A percentile compares a stretch with the other conserved stretches of the same genome.
phyloP scores from a whole-genome alignment of 1,284 basidiomycete genomes.

The Cystobasidiaceae sp. region DNA sequence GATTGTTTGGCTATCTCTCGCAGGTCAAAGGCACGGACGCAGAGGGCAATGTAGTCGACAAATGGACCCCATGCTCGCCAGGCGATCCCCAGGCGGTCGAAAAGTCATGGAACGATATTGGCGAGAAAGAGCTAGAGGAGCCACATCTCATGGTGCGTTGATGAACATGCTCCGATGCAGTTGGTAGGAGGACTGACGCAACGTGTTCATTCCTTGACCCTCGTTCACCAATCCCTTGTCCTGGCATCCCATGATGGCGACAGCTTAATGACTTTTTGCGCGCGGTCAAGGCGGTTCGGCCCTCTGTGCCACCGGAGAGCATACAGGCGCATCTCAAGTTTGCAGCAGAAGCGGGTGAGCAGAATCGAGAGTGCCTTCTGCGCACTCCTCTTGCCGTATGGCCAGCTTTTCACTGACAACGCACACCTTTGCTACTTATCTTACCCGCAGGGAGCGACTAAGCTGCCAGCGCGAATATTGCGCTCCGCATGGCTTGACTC shows the following conservation, averaged over 20 bases:
- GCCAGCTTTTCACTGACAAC: too few species aligned
- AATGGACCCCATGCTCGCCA: constrained; percentile 85
- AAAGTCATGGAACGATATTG: constrained; percentile 85
- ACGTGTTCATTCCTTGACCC: constrained; percentile 17
- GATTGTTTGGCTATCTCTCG: constrained; percentile 41
- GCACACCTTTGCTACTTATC: too few species aligned
- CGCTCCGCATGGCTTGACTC: too few species aligned
- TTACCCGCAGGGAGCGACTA: too few species aligned
- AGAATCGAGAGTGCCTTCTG: too few species aligned
- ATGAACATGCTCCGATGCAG: neutral
- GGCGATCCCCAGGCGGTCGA: constrained; percentile 81
- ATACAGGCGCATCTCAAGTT: constrained; percentile 53
- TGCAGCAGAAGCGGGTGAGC: constrained; percentile 12
- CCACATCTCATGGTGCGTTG: constrained; percentile 61
- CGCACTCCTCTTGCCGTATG: too few species aligned
- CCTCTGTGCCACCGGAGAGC: constrained; percentile 84
- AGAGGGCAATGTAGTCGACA: constrained; percentile 45
- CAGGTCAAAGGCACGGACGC: constrained; percentile 47
- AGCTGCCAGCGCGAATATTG: too few species aligned
- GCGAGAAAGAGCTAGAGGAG: constrained; percentile 82
- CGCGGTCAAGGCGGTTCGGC: constrained; percentile 71
- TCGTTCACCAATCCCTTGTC: constrained; percentile 37
- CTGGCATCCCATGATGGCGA: neutral
- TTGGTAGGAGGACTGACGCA: too few species aligned
- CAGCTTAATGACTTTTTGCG: constrained; percentile 70